Conservation (phyloP, 768 basidiomycete species). For the Trametes meyenii region DNA sequence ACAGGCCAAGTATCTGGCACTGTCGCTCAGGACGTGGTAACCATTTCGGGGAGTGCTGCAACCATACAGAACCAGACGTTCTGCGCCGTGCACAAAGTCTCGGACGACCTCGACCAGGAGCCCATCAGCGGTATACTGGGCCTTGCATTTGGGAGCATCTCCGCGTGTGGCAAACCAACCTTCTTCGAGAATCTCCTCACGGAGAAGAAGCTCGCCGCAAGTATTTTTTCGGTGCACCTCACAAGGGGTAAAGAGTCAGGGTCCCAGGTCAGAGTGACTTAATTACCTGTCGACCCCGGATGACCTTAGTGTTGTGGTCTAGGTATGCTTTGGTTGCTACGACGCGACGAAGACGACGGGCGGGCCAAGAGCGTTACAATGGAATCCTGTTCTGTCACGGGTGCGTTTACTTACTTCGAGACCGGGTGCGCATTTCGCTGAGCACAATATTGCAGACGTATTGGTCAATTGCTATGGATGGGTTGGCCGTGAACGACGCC, state of each 20-base stretch:
- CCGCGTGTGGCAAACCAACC: constrained; percentile 48
- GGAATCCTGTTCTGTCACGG: constrained; percentile 42
- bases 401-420: constrained; percentile 21
- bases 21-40: constrained; percentile 53
- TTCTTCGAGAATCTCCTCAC: constrained; percentile 67
- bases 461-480: constrained; percentile 58
- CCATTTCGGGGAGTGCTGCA: constrained; percentile 43
- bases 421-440: neutral
- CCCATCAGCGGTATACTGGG: constrained; percentile 65
- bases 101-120: constrained; percentile 49
- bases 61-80: constrained; percentile 54
- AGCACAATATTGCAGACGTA: constrained; percentile 47
- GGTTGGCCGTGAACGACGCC: constrained; percentile 40
- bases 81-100: constrained; percentile 51
- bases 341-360: constrained; percentile 42
- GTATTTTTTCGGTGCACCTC: constrained; percentile 63
- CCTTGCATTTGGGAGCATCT: constrained; percentile 61
- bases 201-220: constrained; percentile 41
- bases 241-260: constrained; percentile 44
- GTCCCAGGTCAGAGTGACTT: constrained; percentile 46
- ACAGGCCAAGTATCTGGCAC: constrained; percentile 54
- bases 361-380: constrained; percentile 30
- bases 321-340: constrained; percentile 49
- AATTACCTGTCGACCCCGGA: neutral
- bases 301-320: neutral